phyloP scores from a whole-genome alignment of 2,329 filamentous ascomycete genomes.

The Pseudocercospora pini-densiflorae region DNA sequence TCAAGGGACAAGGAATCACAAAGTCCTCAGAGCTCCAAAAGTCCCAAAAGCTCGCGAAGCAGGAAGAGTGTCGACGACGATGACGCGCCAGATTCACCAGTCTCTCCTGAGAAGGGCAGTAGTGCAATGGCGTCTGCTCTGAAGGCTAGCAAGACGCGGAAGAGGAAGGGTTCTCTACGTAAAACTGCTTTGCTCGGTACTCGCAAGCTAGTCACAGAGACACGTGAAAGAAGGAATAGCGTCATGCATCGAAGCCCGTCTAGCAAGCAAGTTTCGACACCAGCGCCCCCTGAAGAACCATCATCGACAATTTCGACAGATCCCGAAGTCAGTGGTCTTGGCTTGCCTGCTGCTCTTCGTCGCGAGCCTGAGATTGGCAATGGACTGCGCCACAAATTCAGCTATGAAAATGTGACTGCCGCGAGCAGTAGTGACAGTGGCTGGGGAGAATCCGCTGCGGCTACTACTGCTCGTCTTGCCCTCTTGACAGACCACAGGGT shows the following conservation, averaged over 20 bases:
- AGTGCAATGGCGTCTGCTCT: slow-evolving; percentile 31
- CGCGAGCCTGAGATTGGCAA: slow-evolving; percentile 18
- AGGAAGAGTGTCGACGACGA: slow-evolving; percentile 41
- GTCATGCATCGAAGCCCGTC: slow-evolving; percentile 42
- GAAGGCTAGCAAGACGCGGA: slow-evolving; percentile 57
- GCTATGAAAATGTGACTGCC: slow-evolving; percentile 43
- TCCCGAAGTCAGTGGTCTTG: not conserved
- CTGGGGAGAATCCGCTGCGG: slow-evolving; percentile 41
- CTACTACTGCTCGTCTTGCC: slow-evolving; percentile 33
- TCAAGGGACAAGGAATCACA: slow-evolving; percentile 37
- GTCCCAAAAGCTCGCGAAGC: slow-evolving; percentile 32
- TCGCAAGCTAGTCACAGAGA: slow-evolving; percentile 60
- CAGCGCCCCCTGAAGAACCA: not conserved
- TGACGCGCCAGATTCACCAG: slow-evolving; percentile 22
- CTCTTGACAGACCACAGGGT: slow-evolving; percentile 35
- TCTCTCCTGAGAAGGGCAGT: slow-evolving; percentile 34
- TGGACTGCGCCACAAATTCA: slow-evolving; percentile 37
- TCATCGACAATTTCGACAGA: not conserved
- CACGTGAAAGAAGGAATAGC: slow-evolving; percentile 56
- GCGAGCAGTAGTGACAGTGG: slow-evolving; percentile 33
- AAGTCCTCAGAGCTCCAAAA: slow-evolving; percentile 34
- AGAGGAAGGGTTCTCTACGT: slow-evolving; percentile 80
- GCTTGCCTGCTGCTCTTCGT: slow-evolving; percentile 8
- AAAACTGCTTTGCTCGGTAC: slow-evolving; percentile 85
- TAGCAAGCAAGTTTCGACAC: slow-evolving; percentile 34